phyloP scores from a whole-genome alignment of 2,329 filamentous ascomycete species.

The Aspergillus glaucus region DNA sequence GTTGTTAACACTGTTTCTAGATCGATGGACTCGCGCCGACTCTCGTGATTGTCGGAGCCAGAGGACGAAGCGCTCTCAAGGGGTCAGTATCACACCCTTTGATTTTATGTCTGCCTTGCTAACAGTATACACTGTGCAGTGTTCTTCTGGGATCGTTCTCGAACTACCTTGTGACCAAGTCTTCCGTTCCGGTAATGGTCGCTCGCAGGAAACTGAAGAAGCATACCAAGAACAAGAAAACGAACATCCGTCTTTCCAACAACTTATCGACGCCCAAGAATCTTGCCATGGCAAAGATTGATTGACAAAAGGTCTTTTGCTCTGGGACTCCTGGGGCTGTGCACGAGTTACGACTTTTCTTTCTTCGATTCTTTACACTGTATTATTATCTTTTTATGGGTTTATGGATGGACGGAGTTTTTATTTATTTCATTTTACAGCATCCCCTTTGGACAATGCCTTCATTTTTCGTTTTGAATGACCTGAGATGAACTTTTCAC shows the following conservation, averaged over 20 bases:
- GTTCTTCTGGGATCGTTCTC: slow-evolving; percentile 94
- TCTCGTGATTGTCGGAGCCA: slow-evolving; percentile 83
- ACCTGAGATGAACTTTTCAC: neutral
- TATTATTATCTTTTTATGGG: neutral
- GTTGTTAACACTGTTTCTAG: slow-evolving; percentile 27
- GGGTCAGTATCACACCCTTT: slow-evolving; percentile 54
- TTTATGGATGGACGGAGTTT: neutral
- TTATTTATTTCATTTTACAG: neutral
- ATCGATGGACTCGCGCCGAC: slow-evolving; percentile 91
- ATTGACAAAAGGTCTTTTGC: slow-evolving; percentile 40
- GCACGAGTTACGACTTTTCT: neutral
- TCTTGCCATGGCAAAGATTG: slow-evolving; percentile 68
- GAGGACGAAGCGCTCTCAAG: slow-evolving; percentile 86
- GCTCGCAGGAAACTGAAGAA: slow-evolving; percentile 84
- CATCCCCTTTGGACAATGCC: neutral
- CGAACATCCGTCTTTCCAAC: slow-evolving; percentile 68
- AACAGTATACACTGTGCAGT: slow-evolving; percentile 40
- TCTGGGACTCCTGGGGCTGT: neutral
- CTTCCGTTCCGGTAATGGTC: slow-evolving; percentile 95
- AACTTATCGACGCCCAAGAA: slow-evolving; percentile 67
- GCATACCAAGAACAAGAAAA: slow-evolving; percentile 71
- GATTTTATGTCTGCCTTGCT: neutral
- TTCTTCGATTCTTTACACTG: neutral
- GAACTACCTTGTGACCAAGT: slow-evolving; percentile 95
- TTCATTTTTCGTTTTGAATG: too few relatives aligned